Percentiles rank a stretch among this genome's conserved stretches.
Evolutionary conservation across 2,329 filamentous ascomycete species (phyloP).

Genomic region (Apiospora kogelbergensis): DNA sequence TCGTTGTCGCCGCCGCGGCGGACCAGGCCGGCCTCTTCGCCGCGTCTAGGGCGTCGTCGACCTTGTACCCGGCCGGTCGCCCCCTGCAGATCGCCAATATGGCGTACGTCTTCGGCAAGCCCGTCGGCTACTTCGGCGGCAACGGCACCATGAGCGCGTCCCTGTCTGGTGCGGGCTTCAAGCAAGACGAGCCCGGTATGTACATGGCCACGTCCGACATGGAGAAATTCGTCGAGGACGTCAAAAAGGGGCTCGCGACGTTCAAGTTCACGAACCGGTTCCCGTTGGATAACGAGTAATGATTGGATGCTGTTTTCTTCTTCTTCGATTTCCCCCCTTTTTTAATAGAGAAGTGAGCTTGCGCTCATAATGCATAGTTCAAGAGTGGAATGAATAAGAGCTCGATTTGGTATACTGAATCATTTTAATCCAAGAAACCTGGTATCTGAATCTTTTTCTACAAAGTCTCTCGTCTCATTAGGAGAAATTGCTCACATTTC

Average conservation of each 20-base stretch:
- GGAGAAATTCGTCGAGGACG: constrained; percentile 38
- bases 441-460: background rate
- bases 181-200: constrained; percentile 39
- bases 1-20: constrained; percentile 59
- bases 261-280: constrained; percentile 70
- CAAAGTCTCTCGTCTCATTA: background rate
- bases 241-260: constrained; percentile 59
- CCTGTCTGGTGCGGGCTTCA: constrained; percentile 45
- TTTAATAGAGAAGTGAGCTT: background rate
- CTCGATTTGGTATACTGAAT: background rate
- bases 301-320: background rate
- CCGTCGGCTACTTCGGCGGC: constrained; percentile 54
- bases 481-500: background rate
- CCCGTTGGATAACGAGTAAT: constrained; percentile 45
- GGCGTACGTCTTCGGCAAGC: constrained; percentile 69
- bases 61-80: constrained; percentile 63
- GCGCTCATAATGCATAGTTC: background rate
- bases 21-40: constrained; percentile 48
- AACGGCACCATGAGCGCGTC: constrained; percentile 35
- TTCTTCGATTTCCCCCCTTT: background rate
- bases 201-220: constrained; percentile 34
- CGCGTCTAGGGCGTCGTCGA: constrained; percentile 42
- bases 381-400: background rate
- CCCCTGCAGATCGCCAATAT: constrained; percentile 64
- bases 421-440: background rate